Base-by-base conservation (phyloP, 2,329 filamentous ascomycete species). In the Celoporthe dispersa region DNA sequence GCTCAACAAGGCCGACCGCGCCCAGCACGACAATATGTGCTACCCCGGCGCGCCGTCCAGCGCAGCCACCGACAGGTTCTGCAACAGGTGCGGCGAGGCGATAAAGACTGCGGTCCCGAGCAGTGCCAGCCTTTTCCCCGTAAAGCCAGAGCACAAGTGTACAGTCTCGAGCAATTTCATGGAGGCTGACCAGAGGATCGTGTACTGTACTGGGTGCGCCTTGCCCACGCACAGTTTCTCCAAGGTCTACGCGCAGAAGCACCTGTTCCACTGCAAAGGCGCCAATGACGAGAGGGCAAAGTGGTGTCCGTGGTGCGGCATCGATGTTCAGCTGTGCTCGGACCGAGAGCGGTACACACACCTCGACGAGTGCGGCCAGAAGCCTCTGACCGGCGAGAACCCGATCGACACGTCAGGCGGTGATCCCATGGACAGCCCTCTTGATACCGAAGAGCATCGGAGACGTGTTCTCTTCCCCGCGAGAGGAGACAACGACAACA, bases 261-360 rank as follows among this genome's bases (percentile, higher is more conserved):
- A 73, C 61, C 33, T 65, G 1, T 60, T 67, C 4, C 51, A 65
- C 69, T 73, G 72, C 69, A 70, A 71, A 69, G 41, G 69, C 9
- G 44, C 48, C n/a, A 41, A 51, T 33, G 48, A 39, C 2, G 44
- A 16, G 1, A 19, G 59, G 9, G 62, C 62, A 19, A 66, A 53
- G 48, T 73, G 66, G 64, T 73, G 72, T 66, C 69, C 72, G 14
- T 73, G 72, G 72, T 73, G 72, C 51, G 72, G 72, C 35, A 33
- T 71, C 55, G 69, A 69, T 35, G 31, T 72, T 37, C 57, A 66
- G 31, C 31, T 48, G 3, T 44, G 33, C 33, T 28, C 60, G 3
- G 61, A 19, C 16, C 16, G 39, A 16, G 16, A 33, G 31, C 33
- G 68, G 37, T 33, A 62, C 39, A 25, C 48, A 28, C 71, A 73